phyloP scores from a whole-genome alignment of 1,284 basidiomycete species.

The Cutaneotrichosporon cavernicola region DNA sequence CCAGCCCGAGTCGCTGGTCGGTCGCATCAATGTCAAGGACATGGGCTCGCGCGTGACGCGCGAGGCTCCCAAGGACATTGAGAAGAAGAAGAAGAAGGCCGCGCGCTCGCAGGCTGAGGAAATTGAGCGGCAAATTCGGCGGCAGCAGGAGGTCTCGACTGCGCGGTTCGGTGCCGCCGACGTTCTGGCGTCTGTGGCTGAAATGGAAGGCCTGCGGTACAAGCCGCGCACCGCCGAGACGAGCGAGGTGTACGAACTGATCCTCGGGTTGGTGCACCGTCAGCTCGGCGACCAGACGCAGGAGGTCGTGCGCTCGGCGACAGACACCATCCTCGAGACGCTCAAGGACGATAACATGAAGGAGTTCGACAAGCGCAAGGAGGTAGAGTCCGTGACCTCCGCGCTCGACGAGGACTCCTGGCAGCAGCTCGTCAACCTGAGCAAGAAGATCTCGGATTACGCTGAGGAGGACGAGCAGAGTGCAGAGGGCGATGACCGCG shows the following conservation, averaged over 20 bases:
- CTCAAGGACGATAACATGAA: constrained; percentile 88
- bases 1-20: constrained; percentile 86
- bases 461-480: constrained; percentile 74
- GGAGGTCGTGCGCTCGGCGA: constrained; percentile 90
- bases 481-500: constrained; percentile 68
- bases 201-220: constrained; percentile 89
- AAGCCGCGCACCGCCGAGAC: constrained; percentile 91
- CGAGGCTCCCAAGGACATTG: constrained; percentile 83
- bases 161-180: constrained; percentile 61
- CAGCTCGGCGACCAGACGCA: constrained; percentile 91
- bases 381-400: constrained; percentile 80
- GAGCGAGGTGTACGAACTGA: constrained; percentile 88
- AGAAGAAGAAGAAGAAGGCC: constrained; percentile 88
- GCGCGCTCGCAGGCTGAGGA: constrained; percentile 59
- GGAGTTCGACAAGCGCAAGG: constrained; percentile 97
- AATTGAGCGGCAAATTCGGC: constrained; percentile 51
- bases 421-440: constrained; percentile 77
- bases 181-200: constrained; percentile 87
- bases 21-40: constrained; percentile 82
- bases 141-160: constrained; percentile 43
- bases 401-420: constrained; percentile 72
- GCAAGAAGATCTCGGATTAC: constrained; percentile 97
- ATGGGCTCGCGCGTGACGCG: constrained; percentile 91
- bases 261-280: constrained; percentile 78
- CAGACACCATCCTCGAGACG: constrained; percentile 84